Evolutionary conservation across 164 flowering plant genomes (phyloP).

Genomic region (Magnolia kwangsiensis): DNA sequence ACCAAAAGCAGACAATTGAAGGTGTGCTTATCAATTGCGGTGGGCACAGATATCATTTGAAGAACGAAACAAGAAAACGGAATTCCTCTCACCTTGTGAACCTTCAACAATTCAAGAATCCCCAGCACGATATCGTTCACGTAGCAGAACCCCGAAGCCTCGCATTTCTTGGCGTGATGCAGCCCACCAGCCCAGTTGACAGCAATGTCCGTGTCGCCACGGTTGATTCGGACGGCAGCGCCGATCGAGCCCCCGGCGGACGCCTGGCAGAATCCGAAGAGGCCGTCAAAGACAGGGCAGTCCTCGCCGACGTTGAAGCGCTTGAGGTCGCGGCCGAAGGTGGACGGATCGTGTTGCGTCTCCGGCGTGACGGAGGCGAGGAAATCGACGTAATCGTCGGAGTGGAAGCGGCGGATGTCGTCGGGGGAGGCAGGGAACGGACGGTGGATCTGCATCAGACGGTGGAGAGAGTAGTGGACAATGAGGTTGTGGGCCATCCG

Average conservation of each 20-base stretch:
- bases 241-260: conserved; percentile 56
- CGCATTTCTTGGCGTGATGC: conserved; percentile 60
- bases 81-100: conserved; percentile 34
- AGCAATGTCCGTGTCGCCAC: conserved; percentile 48
- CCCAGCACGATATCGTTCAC: conserved; percentile 62
- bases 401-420: conserved; percentile 49
- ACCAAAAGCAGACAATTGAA: background rate
- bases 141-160: conserved; percentile 67
- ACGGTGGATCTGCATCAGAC: conserved; percentile 43
- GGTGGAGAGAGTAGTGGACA: conserved; percentile 52
- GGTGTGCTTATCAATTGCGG: too few species aligned
- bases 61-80: background rate
- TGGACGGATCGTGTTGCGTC: conserved; percentile 25
- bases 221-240: conserved; percentile 49
- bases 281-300: conserved; percentile 59
- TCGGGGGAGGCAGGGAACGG: conserved; percentile 42
- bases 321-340: conserved; percentile 31
- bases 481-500: conserved; percentile 61
- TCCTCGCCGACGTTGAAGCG: conserved; percentile 60
- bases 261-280: conserved; percentile 50
- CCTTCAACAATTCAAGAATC: conserved; percentile 53
- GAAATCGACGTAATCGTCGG: conserved; percentile 53
- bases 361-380: conserved; percentile 44
- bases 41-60: background rate
- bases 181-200: conserved; percentile 67